Evolutionary conservation across 2,329 filamentous ascomycete genomes (phyloP).

Genomic region (Diaporthe longicolla): DNA sequence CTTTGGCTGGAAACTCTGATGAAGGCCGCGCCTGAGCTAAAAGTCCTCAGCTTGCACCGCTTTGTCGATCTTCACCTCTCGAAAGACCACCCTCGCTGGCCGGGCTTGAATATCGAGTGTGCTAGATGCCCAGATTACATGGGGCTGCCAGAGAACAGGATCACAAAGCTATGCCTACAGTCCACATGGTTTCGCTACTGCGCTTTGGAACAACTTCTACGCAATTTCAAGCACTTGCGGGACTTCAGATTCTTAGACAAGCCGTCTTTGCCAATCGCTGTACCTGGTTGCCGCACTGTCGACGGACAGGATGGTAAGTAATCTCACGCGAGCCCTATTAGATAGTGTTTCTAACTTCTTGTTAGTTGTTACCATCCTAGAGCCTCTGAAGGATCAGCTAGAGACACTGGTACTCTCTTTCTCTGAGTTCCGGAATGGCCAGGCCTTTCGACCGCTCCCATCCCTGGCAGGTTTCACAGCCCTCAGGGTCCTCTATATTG

Average conservation of each 20-base stretch:
- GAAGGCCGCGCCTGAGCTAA: background rate
- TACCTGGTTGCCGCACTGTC: background rate
- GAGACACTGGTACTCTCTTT: background rate
- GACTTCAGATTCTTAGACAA: background rate
- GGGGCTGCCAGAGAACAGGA: background rate
- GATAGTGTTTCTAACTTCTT: background rate
- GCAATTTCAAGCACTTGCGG: background rate
- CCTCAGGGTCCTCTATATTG: background rate
- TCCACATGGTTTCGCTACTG: background rate
- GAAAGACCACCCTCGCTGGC: too few relatives aligned
- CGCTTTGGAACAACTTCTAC: background rate
- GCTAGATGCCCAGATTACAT: background rate
- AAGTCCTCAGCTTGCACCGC: background rate
- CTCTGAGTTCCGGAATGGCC: too few relatives aligned
- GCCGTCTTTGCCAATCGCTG: too few relatives aligned
- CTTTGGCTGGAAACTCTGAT: background rate
- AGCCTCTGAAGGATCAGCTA: background rate
- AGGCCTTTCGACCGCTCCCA: background rate
- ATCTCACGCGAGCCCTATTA: background rate
- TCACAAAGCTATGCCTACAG: background rate
- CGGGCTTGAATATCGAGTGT: too few relatives aligned
- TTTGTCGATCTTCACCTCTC: background rate
- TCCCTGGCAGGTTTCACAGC: background rate
- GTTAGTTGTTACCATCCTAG: background rate
- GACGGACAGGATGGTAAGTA: background rate